Conservation (phyloP, 2,329 filamentous ascomycete genomes). For the Diaporthe sp. region DNA sequence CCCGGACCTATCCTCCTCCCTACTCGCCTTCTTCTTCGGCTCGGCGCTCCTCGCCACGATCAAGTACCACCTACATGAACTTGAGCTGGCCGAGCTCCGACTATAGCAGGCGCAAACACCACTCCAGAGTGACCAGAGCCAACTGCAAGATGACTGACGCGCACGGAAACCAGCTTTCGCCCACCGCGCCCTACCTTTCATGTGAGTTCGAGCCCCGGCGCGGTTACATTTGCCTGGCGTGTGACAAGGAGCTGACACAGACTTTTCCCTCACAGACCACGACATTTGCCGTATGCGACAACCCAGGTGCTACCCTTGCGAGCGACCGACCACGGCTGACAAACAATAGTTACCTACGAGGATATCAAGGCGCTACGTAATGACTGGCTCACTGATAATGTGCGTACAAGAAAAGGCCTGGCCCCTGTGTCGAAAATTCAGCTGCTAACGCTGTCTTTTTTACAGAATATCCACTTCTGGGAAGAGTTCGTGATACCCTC, state of each 20-base stretch:
- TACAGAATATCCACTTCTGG: constrained; percentile 95
- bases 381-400: constrained; percentile 98
- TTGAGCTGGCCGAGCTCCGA: constrained; percentile 28
- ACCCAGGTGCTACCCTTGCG: constrained; percentile 8
- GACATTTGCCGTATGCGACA: constrained; percentile 44
- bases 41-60: background rate
- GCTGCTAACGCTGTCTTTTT: constrained; percentile 45
- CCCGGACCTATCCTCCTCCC: background rate
- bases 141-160: constrained; percentile 42
- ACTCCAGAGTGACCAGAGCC: constrained; percentile 35
- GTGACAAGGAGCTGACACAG: constrained; percentile 34
- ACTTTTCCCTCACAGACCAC: constrained; percentile 42
- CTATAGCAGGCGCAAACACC: constrained; percentile 26
- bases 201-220: constrained; percentile 54
- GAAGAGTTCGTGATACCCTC: constrained; percentile 77
- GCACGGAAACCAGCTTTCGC: constrained; percentile 49
- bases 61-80: background rate
- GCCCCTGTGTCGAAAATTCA: background rate
- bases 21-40: constrained; percentile 19
- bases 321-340: constrained; percentile 27
- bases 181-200: constrained; percentile 59
- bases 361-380: constrained; percentile 90
- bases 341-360: constrained; percentile 80
- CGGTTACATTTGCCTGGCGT: background rate
- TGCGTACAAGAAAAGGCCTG: constrained; percentile 59